phyloP scores from a whole-genome alignment of 495 filamentous ascomycete species.

The Tetracladium setigerum region DNA sequence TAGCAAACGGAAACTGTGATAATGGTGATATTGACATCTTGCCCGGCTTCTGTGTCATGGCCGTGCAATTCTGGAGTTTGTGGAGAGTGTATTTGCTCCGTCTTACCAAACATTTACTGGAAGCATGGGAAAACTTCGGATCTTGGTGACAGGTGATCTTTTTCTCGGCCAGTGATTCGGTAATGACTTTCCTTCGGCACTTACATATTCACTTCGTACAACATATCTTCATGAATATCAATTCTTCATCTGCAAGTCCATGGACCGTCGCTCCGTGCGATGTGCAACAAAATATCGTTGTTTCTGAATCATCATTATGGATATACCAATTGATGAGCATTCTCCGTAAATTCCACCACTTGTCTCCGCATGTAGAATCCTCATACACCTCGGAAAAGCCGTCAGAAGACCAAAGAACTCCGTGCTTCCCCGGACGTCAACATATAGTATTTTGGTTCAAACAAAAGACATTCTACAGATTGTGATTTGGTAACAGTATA shows the following conservation, averaged over 20 bases:
- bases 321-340: not conserved
- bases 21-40: too few species aligned
- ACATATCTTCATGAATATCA: too few species aligned
- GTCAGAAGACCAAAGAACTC: slow-evolving; percentile 57
- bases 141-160: too few species aligned
- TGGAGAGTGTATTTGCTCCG: too few species aligned
- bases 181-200: too few species aligned
- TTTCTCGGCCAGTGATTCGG: too few species aligned
- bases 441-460: slow-evolving; percentile 81
- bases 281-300: not conserved
- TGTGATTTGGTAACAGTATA: slow-evolving; percentile 82
- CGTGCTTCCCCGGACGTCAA: slow-evolving; percentile 77
- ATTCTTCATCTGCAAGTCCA: not conserved
- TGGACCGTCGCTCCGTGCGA: not conserved
- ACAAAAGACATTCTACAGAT: slow-evolving; percentile 70
- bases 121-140: too few species aligned
- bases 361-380: slow-evolving; percentile 72
- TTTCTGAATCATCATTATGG: not conserved
- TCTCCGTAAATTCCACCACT: slow-evolving; percentile 55
- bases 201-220: too few species aligned
- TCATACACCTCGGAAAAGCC: slow-evolving; percentile 56
- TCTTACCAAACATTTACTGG: too few species aligned
- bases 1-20: too few species aligned
- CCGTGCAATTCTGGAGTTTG: too few species aligned
- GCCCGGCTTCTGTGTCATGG: too few species aligned